phyloP scores from a whole-genome alignment of 2,329 filamentous ascomycete genomes.

The Beauveria caledonica region DNA sequence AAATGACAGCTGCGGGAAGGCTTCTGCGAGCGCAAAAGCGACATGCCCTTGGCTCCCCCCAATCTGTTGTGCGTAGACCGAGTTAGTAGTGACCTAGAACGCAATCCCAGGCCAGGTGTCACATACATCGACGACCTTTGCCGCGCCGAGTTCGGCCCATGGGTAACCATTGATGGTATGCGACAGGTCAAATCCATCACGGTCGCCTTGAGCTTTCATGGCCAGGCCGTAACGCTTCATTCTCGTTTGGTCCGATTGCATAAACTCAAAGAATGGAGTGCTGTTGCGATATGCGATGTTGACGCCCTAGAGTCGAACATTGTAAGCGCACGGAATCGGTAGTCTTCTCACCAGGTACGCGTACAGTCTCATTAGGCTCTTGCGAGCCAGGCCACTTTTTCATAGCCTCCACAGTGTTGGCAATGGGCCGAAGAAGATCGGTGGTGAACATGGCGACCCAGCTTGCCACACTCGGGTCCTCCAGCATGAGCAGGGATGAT shows the following conservation, averaged over 20 bases:
- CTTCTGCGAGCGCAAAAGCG: slow-evolving; percentile 16
- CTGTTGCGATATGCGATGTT: slow-evolving; percentile 21
- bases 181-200: slow-evolving; percentile 17
- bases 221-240: slow-evolving; percentile 24
- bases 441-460: slow-evolving; percentile 25
- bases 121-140: slow-evolving; percentile 20
- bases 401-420: slow-evolving; percentile 25
- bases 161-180: slow-evolving; percentile 17
- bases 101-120: background rate
- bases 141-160: slow-evolving; percentile 19
- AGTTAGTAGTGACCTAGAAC: background rate
- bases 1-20: slow-evolving; percentile 26
- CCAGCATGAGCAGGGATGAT: slow-evolving; percentile 23
- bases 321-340: background rate
- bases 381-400: slow-evolving; percentile 28
- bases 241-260: slow-evolving; percentile 19
- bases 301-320: slow-evolving; percentile 14
- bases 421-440: slow-evolving; percentile 23
- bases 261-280: slow-evolving; percentile 21
- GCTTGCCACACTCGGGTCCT: slow-evolving; percentile 20
- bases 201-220: slow-evolving; percentile 21
- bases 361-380: slow-evolving; percentile 26
- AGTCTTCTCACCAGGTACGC: background rate
- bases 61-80: slow-evolving; percentile 13
- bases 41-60: slow-evolving; percentile 21